Conservation (phyloP, 2,329 filamentous ascomycete genomes). For the Thielaviopsis populi region DNA sequence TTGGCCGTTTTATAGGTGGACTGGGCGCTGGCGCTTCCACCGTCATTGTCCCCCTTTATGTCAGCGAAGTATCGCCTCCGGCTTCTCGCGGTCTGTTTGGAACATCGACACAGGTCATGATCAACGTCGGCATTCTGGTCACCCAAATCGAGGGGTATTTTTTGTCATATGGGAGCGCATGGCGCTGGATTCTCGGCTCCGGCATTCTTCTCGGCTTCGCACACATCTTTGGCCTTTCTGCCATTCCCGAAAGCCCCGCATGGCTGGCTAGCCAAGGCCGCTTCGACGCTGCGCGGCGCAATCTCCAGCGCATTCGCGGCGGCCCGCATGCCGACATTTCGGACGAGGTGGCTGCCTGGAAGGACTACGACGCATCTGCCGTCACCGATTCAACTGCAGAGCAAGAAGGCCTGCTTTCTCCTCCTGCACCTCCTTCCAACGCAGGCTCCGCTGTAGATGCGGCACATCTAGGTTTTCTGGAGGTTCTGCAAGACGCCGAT, state of each 20-base stretch:
- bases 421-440: slow-evolving; percentile 15
- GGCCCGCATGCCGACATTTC: slow-evolving; percentile 54
- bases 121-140: slow-evolving; percentile 76
- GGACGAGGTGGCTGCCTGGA: slow-evolving; percentile 53
- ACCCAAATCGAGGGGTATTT: slow-evolving; percentile 81
- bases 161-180: slow-evolving; percentile 60
- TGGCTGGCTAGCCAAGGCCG: slow-evolving; percentile 64
- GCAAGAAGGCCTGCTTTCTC: slow-evolving; percentile 52
- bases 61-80: slow-evolving; percentile 76
- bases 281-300: slow-evolving; percentile 44
- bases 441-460: slow-evolving; percentile 16
- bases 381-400: slow-evolving; percentile 37
- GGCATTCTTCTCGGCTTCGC: slow-evolving; percentile 52
- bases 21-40: slow-evolving; percentile 76
- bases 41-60: slow-evolving; percentile 87
- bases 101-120: slow-evolving; percentile 78
- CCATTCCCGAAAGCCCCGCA: slow-evolving; percentile 75
- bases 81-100: slow-evolving; percentile 64
- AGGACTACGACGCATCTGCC: slow-evolving; percentile 22
- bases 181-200: slow-evolving; percentile 68
- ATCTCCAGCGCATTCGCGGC: slow-evolving; percentile 64
- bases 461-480: slow-evolving; percentile 41
- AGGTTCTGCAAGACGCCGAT: slow-evolving; percentile 50
- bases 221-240: slow-evolving; percentile 54
- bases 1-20: slow-evolving; percentile 68